phyloP scores from a whole-genome alignment of 768 basidiomycete genomes.

The Boletales sp. region DNA sequence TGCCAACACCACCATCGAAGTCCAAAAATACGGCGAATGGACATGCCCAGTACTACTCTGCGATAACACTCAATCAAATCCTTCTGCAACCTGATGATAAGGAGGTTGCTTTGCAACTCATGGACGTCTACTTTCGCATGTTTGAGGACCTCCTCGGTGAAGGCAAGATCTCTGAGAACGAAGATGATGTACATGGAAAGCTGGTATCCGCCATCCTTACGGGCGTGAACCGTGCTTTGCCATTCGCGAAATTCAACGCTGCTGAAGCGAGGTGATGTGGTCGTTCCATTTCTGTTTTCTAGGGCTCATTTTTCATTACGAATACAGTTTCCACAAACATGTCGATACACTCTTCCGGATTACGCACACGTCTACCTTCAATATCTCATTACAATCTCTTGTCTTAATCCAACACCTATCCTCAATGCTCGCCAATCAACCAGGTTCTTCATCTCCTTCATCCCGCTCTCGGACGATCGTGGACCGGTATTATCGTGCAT shows the following conservation, averaged over 20 bases:
- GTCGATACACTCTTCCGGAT: slow-evolving; percentile 93
- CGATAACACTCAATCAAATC: slow-evolving; percentile 94
- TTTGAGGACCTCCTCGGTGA: slow-evolving; percentile 86
- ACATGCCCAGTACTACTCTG: slow-evolving; percentile 87
- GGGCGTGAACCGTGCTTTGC: slow-evolving; percentile 92
- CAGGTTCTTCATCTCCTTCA: slow-evolving; percentile 39
- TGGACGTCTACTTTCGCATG: slow-evolving; percentile 92
- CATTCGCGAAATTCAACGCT: slow-evolving; percentile 81
- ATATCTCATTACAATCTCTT: slow-evolving; percentile 90
- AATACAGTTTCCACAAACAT: slow-evolving; percentile 69
- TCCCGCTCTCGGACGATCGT: slow-evolving; percentile 45
- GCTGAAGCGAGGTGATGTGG: slow-evolving; percentile 56
- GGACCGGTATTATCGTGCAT: slow-evolving; percentile 72
- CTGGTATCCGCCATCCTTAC: slow-evolving; percentile 88
- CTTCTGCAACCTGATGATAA: slow-evolving; percentile 65
- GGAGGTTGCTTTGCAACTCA: slow-evolving; percentile 70
- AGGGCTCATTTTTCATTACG: not conserved
- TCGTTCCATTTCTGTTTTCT: not conserved
- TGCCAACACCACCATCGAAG: slow-evolving; percentile 9
- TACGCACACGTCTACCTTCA: slow-evolving; percentile 95
- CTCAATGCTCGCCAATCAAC: slow-evolving; percentile 44
- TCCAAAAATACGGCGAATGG: slow-evolving; percentile 43
- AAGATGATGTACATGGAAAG: slow-evolving; percentile 73
- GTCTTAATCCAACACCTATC: slow-evolving; percentile 84
- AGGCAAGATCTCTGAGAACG: slow-evolving; percentile 27